Evolutionary conservation across 129 eudicot genomes (phyloP).

Genomic region (Pseudognaphalium luteoalbum): DNA sequence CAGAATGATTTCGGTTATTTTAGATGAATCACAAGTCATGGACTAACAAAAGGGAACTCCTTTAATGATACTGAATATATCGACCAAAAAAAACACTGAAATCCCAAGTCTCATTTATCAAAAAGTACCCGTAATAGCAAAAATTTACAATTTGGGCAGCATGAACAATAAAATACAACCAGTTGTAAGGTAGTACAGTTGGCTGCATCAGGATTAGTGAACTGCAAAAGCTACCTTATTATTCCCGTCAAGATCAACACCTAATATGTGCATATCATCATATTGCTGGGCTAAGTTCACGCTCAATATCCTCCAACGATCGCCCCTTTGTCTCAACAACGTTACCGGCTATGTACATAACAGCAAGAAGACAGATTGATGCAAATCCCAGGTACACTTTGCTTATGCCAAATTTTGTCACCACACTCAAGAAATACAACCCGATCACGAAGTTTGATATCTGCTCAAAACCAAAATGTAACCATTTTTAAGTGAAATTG

Average conservation of each 20-base stretch:
- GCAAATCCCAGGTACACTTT: slow-evolving; percentile 92
- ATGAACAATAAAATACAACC: slow-evolving; percentile 18
- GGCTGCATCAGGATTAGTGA: slow-evolving; percentile 29
- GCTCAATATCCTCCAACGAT: slow-evolving; percentile 92
- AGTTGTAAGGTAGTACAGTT: slow-evolving; percentile 6
- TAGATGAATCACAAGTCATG: slow-evolving; percentile 6
- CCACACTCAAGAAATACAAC: slow-evolving; percentile 89
- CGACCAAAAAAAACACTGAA: neutral
- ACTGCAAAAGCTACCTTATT: slow-evolving; percentile 35
- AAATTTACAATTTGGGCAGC: slow-evolving; percentile 36
- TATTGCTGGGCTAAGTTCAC: slow-evolving; percentile 65
- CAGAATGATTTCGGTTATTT: neutral
- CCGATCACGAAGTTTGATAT: slow-evolving; percentile 90
- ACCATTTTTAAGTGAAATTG: slow-evolving; percentile 20
- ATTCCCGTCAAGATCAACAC: slow-evolving; percentile 21
- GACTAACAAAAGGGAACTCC: neutral
- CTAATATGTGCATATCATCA: slow-evolving; percentile 31
- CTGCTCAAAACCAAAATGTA: slow-evolving; percentile 42
- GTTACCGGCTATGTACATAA: slow-evolving; percentile 71
- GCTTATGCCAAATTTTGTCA: slow-evolving; percentile 80
- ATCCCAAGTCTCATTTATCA: slow-evolving; percentile 3
- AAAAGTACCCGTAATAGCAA: slow-evolving; percentile 28
- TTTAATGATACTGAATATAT: neutral
- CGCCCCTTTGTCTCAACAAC: slow-evolving; percentile 97
- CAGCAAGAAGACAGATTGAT: slow-evolving; percentile 72